Evolutionary conservation across 2,329 filamentous ascomycete genomes (phyloP).

Genomic region (Aurifilum marmelostoma): DNA sequence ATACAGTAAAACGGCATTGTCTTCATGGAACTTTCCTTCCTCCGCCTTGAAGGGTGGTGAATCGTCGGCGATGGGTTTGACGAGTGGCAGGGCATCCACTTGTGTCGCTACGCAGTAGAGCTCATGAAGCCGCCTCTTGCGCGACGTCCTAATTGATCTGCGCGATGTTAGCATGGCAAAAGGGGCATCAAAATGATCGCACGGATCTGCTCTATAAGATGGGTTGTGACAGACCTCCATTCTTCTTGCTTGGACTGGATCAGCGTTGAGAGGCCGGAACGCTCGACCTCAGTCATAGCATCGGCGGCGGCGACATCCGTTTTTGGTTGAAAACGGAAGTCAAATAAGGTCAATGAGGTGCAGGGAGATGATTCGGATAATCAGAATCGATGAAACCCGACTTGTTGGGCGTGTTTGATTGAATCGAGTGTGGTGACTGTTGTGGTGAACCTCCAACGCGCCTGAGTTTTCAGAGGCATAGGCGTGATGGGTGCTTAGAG

Average conservation of each 20-base stretch:
- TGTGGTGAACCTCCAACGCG: constrained; percentile 24
- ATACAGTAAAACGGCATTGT: constrained; percentile 63
- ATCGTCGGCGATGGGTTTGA: constrained; percentile 60
- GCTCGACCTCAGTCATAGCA: constrained; percentile 74
- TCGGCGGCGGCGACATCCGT: constrained; percentile 70
- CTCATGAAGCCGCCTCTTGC: constrained; percentile 89
- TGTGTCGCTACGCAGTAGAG: constrained; percentile 80
- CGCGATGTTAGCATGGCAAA: constrained; percentile 48
- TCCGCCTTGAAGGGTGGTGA: constrained; percentile 54
- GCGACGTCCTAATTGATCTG: constrained; percentile 77
- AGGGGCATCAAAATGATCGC: constrained; percentile 51
- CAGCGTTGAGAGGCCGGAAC: constrained; percentile 67
- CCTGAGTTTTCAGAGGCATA: constrained; percentile 27
- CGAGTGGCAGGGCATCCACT: constrained; percentile 62
- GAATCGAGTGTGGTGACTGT: constrained; percentile 30
- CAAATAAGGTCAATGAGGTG: constrained; percentile 41
- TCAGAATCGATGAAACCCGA: constrained; percentile 43
- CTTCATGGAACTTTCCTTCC: constrained; percentile 60
- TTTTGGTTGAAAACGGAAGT: constrained; percentile 64
- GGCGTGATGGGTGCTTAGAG: constrained; percentile 21
- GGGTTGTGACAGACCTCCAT: constrained; percentile 57
- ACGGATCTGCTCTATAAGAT: constrained; percentile 53
- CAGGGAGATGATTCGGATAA: constrained; percentile 38
- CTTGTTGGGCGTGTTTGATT: constrained; percentile 41
- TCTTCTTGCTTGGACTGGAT: constrained; percentile 67